phyloP scores from a whole-genome alignment of 2,329 filamentous ascomycete species.

The Piedraia hortae region DNA sequence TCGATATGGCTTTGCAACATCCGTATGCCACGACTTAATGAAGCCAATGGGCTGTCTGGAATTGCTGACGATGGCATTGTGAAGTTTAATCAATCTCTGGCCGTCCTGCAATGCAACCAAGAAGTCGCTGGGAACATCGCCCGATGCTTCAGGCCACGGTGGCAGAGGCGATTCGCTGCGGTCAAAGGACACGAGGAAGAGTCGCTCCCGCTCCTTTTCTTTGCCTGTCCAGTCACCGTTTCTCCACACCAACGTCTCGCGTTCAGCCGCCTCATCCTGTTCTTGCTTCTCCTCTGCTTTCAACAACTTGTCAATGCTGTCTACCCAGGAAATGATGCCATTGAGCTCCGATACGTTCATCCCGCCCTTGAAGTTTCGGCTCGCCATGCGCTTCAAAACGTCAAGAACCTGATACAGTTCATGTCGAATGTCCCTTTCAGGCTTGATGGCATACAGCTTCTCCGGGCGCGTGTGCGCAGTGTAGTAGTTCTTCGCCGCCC shows the following conservation, averaged over 20 bases:
- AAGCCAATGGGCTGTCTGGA: conserved; percentile 68
- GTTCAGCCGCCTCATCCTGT: conserved; percentile 40
- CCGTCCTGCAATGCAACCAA: conserved; percentile 50
- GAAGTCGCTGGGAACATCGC: conserved; percentile 30
- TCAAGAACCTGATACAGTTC: conserved; percentile 74
- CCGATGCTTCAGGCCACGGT: conserved; percentile 28
- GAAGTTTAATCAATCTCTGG: conserved; percentile 53
- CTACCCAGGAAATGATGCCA: conserved; percentile 55
- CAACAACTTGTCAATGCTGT: conserved; percentile 49
- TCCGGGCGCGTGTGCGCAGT: conserved; percentile 73
- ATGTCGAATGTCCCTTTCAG: conserved; percentile 58
- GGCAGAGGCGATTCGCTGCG: conserved; percentile 34
- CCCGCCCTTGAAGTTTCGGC: conserved; percentile 60
- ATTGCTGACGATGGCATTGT: conserved; percentile 67
- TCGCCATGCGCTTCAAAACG: conserved; percentile 71
- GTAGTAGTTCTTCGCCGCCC: conserved; percentile 88
- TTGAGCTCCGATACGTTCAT: conserved; percentile 50
- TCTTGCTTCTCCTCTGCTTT: conserved; percentile 52
- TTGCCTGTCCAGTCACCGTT: conserved; percentile 42
- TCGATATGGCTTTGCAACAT: conserved; percentile 83
- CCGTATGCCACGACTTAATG: conserved; percentile 71
- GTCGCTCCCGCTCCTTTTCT: conserved; percentile 51
- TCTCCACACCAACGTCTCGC: conserved; percentile 52
- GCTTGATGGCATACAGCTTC: conserved; percentile 59
- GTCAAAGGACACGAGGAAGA: conserved; percentile 57